Evolutionary conservation across 768 basidiomycete species (phyloP).

Genomic region (Leccinum subgranulosum): DNA sequence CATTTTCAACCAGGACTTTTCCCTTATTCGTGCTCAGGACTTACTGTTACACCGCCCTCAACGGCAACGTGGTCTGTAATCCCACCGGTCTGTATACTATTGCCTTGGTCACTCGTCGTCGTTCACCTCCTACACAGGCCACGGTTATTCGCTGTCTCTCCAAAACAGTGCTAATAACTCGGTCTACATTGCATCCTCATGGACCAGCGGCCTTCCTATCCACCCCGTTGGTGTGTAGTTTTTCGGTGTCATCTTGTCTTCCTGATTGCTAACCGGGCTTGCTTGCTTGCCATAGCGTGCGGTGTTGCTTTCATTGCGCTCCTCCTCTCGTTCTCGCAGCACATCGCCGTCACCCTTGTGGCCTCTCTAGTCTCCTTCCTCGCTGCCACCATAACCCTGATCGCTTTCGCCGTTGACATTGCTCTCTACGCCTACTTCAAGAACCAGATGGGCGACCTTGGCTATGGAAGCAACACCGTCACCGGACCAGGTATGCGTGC

Average conservation of each 20-base stretch:
- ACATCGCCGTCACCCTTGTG: conserved; percentile 42
- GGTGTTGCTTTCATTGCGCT: conserved; percentile 64
- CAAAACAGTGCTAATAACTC: conserved; percentile 25
- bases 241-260: not conserved
- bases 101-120: not conserved
- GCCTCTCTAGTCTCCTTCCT: conserved; percentile 58
- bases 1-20: not conserved
- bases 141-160: conserved; percentile 51
- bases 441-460: conserved; percentile 53
- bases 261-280: not conserved
- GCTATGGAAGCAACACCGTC: conserved; percentile 40
- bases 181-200: conserved; percentile 46
- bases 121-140: conserved; percentile 33
- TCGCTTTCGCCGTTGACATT: conserved; percentile 76
- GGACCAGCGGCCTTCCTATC: conserved; percentile 73
- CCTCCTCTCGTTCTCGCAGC: conserved; percentile 57
- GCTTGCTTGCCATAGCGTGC: conserved; percentile 31
- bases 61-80: conserved; percentile 43
- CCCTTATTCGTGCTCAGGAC: conserved; percentile 43
- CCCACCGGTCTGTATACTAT: conserved; percentile 36
- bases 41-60: conserved; percentile 49
- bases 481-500: conserved; percentile 58
- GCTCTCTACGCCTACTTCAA: conserved; percentile 64
- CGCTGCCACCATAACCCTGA: conserved; percentile 62
- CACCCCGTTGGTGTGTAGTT: conserved; percentile 66